phyloP scores from a whole-genome alignment of 2,329 filamentous ascomycete genomes.

The Diaporthe sp. region DNA sequence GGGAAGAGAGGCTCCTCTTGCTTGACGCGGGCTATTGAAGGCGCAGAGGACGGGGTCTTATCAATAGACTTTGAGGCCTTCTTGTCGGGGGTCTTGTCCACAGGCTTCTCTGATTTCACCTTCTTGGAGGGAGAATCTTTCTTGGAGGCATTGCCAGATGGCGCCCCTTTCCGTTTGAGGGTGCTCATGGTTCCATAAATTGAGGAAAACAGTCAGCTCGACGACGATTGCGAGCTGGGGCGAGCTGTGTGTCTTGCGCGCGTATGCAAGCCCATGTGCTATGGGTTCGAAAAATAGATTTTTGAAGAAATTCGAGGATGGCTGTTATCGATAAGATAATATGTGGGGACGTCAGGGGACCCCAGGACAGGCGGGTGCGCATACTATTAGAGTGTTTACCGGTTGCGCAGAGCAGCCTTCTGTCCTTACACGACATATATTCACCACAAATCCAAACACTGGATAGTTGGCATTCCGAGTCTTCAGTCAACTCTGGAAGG shows the following conservation, averaged over 20 bases:
- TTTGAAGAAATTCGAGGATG: conserved; percentile 24
- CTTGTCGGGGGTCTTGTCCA: conserved; percentile 45
- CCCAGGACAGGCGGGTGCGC: background rate
- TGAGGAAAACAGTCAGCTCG: background rate
- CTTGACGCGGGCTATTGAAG: conserved; percentile 59
- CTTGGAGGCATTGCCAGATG: conserved; percentile 58
- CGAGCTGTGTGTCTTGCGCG: background rate
- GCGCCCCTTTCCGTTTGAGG: conserved; percentile 69
- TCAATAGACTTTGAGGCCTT: conserved; percentile 40
- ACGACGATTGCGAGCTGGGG: background rate
- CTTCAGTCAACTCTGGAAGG: too few species aligned
- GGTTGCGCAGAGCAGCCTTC: background rate
- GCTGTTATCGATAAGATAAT: conserved; percentile 38
- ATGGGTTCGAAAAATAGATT: conserved; percentile 21
- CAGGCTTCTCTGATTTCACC: conserved; percentile 50
- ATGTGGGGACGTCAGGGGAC: conserved; percentile 3
- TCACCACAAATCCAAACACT: background rate
- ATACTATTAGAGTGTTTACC: background rate
- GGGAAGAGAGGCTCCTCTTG: conserved; percentile 93
- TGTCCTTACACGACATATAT: background rate
- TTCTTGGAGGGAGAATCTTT: conserved; percentile 63
- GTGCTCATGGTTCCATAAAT: conserved; percentile 59
- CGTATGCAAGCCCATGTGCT: background rate
- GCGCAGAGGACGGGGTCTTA: conserved; percentile 26
- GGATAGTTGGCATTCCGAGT: background rate